A percentile compares a stretch with the other conserved stretches of the same genome.
phyloP scores from a whole-genome alignment of 257 asterid species.

The Solanum habrochaites region DNA sequence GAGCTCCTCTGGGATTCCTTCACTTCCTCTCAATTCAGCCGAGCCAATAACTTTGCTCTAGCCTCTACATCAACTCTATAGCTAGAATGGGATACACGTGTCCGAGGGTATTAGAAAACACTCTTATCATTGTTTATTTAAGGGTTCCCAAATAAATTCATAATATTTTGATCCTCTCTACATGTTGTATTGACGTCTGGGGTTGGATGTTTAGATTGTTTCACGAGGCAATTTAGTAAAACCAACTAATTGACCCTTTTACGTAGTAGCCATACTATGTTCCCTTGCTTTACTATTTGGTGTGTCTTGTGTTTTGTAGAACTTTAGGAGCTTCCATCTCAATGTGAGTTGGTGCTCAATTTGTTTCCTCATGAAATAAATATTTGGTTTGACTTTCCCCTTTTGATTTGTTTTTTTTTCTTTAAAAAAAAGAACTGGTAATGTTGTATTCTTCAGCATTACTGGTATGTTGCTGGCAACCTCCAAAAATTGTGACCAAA shows the following conservation, averaged over 20 bases:
- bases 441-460: background rate
- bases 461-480: background rate
- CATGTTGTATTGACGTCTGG: background rate
- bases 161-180: background rate
- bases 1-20: background rate
- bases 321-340: background rate
- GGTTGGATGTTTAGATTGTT: background rate
- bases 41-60: background rate
- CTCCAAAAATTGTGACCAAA: background rate
- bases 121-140: background rate
- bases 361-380: background rate
- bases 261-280: background rate
- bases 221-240: background rate
- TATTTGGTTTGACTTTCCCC: background rate
- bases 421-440: background rate
- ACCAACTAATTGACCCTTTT: background rate
- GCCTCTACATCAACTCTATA: background rate
- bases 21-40: background rate
- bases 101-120: background rate
- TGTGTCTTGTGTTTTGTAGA: background rate
- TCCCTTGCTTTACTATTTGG: background rate
- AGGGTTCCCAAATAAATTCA: background rate
- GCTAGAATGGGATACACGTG: background rate
- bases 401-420: too few relatives aligned
- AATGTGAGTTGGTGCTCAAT: background rate